Conservation (phyloP, 345 rosid genomes). For the Corchorus olitorius region DNA sequence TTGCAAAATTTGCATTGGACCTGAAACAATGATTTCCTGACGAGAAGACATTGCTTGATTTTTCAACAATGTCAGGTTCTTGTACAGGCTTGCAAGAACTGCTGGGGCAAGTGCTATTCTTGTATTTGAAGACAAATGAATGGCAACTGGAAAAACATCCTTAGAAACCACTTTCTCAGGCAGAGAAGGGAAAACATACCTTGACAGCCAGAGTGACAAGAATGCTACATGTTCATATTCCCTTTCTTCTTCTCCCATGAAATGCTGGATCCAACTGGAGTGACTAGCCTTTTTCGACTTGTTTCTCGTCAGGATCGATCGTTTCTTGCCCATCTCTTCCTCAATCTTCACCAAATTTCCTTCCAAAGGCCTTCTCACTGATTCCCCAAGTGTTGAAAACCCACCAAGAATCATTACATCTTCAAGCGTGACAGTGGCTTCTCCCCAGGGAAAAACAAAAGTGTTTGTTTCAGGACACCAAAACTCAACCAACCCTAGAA, state of each 20-base stretch:
- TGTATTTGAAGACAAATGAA: not conserved
- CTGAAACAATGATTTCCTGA: not conserved
- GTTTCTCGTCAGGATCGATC: not conserved
- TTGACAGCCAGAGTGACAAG: constrained; percentile 22
- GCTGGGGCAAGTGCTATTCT: constrained; percentile 15
- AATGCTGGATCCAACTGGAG: constrained; percentile 8
- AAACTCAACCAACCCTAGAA: constrained; percentile 14
- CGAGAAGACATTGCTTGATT: not conserved
- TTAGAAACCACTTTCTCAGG: not conserved
- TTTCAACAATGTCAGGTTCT: not conserved
- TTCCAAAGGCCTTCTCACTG: not conserved
- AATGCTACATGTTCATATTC: constrained; percentile 16
- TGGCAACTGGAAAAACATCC: not conserved
- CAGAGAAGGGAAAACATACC: constrained; percentile 18
- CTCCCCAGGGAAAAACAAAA: constrained; percentile 26
- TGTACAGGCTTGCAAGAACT: constrained; percentile 15
- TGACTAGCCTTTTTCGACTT: not conserved
- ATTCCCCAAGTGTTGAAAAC: constrained; percentile 3
- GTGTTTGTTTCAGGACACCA: constrained; percentile 27
- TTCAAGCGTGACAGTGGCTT: constrained; percentile 23
- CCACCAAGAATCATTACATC: constrained; percentile 19
- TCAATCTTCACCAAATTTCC: not conserved
- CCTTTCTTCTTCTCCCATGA: constrained; percentile 1
- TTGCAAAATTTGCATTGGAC: not conserved
- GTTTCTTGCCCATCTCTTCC: not conserved